Conservation (phyloP, 176 grass and related monocot genomes). For the Alopecurus myosuroides region DNA sequence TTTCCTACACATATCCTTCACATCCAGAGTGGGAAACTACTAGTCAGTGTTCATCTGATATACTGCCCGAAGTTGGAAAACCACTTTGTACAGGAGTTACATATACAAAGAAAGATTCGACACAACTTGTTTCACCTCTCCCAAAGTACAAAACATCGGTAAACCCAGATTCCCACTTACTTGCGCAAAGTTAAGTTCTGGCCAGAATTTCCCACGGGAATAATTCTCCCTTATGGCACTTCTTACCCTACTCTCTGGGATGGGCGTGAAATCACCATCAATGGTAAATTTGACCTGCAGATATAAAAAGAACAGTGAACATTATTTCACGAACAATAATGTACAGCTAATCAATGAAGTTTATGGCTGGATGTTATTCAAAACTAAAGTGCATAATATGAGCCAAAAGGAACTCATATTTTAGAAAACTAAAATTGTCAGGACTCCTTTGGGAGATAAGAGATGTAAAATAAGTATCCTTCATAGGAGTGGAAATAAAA, state of each 20-base stretch:
- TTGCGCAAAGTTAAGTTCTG: conserved; percentile 63
- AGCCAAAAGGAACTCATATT: neutral
- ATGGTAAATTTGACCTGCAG: conserved; percentile 79
- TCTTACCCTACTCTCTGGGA: conserved; percentile 53
- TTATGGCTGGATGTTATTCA: neutral
- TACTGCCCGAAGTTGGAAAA: neutral
- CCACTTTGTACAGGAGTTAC: neutral
- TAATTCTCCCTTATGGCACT: conserved; percentile 73
- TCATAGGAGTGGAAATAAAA: neutral
- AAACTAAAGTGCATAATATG: neutral
- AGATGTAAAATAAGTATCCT: neutral
- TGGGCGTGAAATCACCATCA: conserved; percentile 65
- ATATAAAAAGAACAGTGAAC: neutral
- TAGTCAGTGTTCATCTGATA: neutral
- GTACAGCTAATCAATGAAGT: neutral
- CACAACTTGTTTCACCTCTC: neutral
- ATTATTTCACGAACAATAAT: neutral
- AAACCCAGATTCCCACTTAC: conserved; percentile 28
- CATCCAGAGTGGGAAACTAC: neutral
- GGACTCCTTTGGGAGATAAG: neutral
- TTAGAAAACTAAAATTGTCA: neutral
- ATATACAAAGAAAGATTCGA: neutral
- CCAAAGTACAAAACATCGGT: neutral
- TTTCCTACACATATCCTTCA: neutral
- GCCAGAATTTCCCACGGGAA: conserved; percentile 49